phyloP scores from a whole-genome alignment of 768 basidiomycete genomes.

The Podaxis carcinomalis region DNA sequence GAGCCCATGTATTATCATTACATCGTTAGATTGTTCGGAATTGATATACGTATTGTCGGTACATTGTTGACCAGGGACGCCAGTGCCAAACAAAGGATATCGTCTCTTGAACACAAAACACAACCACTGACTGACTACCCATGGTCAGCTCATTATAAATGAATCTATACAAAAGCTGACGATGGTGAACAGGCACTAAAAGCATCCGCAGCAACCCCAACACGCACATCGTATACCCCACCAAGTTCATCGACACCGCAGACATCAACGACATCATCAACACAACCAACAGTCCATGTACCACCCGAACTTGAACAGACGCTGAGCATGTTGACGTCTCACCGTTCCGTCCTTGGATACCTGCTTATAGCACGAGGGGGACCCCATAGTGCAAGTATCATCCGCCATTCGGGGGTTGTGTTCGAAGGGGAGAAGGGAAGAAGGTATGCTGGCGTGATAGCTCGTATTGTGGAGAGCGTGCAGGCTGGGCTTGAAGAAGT shows the following conservation, averaged over 20 bases:
- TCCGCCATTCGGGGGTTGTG: conserved; percentile 79
- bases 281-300: conserved; percentile 25
- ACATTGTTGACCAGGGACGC: not conserved
- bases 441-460: conserved; percentile 70
- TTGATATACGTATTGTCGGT: not conserved
- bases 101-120: not conserved
- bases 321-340: conserved; percentile 68
- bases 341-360: conserved; percentile 85
- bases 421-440: conserved; percentile 83
- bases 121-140: not conserved
- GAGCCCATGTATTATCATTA: not conserved
- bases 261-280: conserved; percentile 10
- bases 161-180: not conserved
- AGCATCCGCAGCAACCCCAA: not conserved
- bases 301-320: conserved; percentile 84
- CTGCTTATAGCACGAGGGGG: conserved; percentile 69
- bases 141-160: not conserved
- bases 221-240: conserved; percentile 18
- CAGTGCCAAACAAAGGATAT: conserved; percentile 3
- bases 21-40: not conserved
- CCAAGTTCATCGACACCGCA: conserved; percentile 17
- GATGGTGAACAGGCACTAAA: not conserved
- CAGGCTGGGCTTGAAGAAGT: conserved; percentile 78
- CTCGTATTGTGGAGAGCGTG: conserved; percentile 74
- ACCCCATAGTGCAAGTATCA: conserved; percentile 65